phyloP scores from a whole-genome alignment of 2,329 filamentous ascomycete genomes.

The Magnaporthiopsis poae region DNA sequence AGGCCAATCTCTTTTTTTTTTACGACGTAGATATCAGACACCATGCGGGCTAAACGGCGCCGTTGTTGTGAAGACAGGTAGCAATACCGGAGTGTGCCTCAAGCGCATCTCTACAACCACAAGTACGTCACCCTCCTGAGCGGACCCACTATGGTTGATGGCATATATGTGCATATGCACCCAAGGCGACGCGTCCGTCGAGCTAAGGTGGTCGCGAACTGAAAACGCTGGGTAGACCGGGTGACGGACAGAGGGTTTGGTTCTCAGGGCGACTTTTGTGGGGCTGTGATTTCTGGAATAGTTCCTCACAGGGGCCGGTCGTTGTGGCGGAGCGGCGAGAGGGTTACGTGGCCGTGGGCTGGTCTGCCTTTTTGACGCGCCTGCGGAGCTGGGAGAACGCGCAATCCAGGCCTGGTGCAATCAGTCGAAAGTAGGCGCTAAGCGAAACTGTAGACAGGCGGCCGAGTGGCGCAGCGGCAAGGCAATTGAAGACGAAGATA shows the following conservation, averaged over 20 bases:
- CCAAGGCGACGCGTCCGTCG: not conserved
- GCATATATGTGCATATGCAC: not conserved
- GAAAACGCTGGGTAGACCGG: no score
- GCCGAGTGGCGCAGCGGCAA: not conserved
- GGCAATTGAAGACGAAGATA: not conserved
- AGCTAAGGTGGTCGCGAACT: not conserved
- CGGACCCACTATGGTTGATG: not conserved
- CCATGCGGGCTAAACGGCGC: no score
- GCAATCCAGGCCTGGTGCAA: not conserved
- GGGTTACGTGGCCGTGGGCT: not conserved
- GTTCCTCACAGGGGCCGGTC: not conserved
- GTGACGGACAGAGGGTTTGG: no score
- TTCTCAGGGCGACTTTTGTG: not conserved
- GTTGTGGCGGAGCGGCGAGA: not conserved
- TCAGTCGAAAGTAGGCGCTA: not conserved
- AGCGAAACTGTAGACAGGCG: not conserved
- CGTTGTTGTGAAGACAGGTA: no score
- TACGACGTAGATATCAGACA: not conserved
- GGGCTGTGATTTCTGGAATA: not conserved
- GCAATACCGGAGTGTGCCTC: no score
- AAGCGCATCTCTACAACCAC: no score
- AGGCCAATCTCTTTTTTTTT: not conserved
- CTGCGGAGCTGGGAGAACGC: no score
- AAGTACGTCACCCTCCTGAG: not conserved
- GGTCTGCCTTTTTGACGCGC: not conserved